A percentile compares a stretch with the other conserved stretches of the same genome.
These are phyloP conservation scores for Durotheca rogersii DNA, from an alignment of 495 filamentous ascomycete genomes.

Conservation along the genomic window DNA sequence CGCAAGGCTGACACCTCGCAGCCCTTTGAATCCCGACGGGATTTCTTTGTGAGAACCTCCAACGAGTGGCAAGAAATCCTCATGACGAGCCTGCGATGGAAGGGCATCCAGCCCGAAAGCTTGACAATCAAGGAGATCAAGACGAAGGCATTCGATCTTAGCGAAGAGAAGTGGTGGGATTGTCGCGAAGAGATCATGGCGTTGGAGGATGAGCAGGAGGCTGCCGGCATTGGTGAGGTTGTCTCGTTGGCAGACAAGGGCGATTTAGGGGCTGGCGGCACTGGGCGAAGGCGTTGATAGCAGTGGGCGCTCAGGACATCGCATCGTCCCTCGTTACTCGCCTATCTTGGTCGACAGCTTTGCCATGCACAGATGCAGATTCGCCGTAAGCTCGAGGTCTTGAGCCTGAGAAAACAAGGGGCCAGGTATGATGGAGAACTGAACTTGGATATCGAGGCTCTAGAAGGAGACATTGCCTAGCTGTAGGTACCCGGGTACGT, in stretches of 20 bases:
- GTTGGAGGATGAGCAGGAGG: constrained; percentile 94
- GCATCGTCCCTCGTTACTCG: too few relatives aligned
- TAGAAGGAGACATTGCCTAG: too few relatives aligned
- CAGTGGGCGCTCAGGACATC: too few relatives aligned
- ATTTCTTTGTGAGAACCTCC: constrained; percentile 88
- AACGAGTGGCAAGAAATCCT: constrained; percentile 86
- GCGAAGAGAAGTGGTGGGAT: constrained; percentile 99
- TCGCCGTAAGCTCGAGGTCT: too few relatives aligned
- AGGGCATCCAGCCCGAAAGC: constrained; percentile 59
- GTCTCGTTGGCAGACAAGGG: constrained; percentile 76
- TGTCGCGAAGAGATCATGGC: constrained; percentile 90
- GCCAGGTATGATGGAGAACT: too few relatives aligned
- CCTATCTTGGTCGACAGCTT: too few relatives aligned
- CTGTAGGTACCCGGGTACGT: too few relatives aligned
- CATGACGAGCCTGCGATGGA: constrained; percentile 65
- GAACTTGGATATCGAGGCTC: too few relatives aligned
- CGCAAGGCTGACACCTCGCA: constrained; percentile 51
- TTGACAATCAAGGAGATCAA: constrained; percentile 85
- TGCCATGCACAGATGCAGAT: too few relatives aligned
- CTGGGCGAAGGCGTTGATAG: constrained; percentile 58
- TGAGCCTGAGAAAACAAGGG: too few relatives aligned
- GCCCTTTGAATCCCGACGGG: constrained; percentile 87
- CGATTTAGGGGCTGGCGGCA: constrained; percentile 54
- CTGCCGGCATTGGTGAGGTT: constrained; percentile 91
- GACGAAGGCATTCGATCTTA: constrained; percentile 80